Conservation (phyloP, 2,329 filamentous ascomycete genomes). For the Hysterium pulicare region DNA sequence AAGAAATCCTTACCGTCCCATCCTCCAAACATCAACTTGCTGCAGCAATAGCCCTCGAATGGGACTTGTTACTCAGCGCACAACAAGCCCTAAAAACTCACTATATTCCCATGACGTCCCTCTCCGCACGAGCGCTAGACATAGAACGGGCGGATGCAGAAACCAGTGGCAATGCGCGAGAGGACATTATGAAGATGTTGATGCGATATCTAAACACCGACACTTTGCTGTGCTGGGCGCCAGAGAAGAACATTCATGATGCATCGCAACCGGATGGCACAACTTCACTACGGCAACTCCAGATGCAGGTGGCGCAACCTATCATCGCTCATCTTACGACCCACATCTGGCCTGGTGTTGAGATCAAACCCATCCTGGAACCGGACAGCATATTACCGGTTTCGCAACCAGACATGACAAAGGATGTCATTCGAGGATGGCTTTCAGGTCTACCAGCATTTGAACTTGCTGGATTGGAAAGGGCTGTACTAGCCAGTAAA, state of each 20-base stretch:
- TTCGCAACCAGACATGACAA: constrained; percentile 70
- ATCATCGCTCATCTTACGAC: constrained; percentile 69
- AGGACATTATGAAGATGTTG: constrained; percentile 63
- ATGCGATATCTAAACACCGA: constrained; percentile 91
- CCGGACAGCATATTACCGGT: constrained; percentile 70
- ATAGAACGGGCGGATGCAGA: constrained; percentile 65
- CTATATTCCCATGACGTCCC: constrained; percentile 84
- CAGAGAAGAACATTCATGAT: constrained; percentile 51
- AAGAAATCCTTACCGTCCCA: constrained; percentile 69
- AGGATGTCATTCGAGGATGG: constrained; percentile 76
- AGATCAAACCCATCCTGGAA: constrained; percentile 78
- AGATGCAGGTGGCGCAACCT: constrained; percentile 65
- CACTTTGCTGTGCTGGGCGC: constrained; percentile 86
- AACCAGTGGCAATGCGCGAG: constrained; percentile 53
- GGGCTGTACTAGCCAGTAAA: constrained; percentile 81
- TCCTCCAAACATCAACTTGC: constrained; percentile 75
- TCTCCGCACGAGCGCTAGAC: constrained; percentile 79
- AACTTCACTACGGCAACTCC: constrained; percentile 66
- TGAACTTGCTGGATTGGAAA: constrained; percentile 83
- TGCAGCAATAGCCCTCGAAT: constrained; percentile 82
- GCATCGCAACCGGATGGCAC: constrained; percentile 38
- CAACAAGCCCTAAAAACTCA: constrained; percentile 83
- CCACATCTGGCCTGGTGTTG: constrained; percentile 78
- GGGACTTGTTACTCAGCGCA: constrained; percentile 78
- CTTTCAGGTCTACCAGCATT: constrained; percentile 67